Evolutionary conservation across 805 yeast species (phyloP).

Genomic region (Teunomyces funiuensis): DNA sequence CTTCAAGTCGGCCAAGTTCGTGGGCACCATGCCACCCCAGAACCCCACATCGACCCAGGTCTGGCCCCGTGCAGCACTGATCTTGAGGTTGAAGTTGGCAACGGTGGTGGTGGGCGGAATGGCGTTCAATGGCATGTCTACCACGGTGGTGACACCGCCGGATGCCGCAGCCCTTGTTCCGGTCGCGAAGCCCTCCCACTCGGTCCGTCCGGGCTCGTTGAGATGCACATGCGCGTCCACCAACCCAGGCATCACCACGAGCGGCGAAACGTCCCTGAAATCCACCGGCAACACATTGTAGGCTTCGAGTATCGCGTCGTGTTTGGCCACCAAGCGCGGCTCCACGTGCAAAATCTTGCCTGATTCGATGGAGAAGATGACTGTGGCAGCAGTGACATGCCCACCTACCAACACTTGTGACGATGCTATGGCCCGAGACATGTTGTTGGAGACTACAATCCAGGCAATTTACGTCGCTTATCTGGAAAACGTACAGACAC

Average conservation of each 20-base stretch:
- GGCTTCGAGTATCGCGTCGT: slow-evolving; percentile 39
- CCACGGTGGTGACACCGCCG: slow-evolving; percentile 94
- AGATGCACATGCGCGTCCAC: slow-evolving; percentile 93
- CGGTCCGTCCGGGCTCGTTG: slow-evolving; percentile 97
- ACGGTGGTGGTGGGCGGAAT: slow-evolving; percentile 93
- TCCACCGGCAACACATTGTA: slow-evolving; percentile 45
- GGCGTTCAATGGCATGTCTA: slow-evolving; percentile 96
- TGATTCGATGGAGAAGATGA: slow-evolving; percentile 52
- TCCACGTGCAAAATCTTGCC: slow-evolving; percentile 59
- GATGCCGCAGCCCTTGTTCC: slow-evolving; percentile 94
- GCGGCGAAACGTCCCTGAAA: slow-evolving; percentile 59
- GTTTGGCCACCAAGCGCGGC: slow-evolving; percentile 26
- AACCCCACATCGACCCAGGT: slow-evolving; percentile 93
- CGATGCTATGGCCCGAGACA: slow-evolving; percentile 59
- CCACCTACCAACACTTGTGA: slow-evolving; percentile 51
- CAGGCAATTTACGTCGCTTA: neutral
- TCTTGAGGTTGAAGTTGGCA: slow-evolving; percentile 68
- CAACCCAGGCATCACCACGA: slow-evolving; percentile 79
- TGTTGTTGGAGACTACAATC: slow-evolving; percentile 14
- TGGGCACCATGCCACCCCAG: slow-evolving; percentile 95
- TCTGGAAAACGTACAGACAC: no score
- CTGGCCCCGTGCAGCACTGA: slow-evolving; percentile 76
- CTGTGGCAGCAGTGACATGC: slow-evolving; percentile 55
- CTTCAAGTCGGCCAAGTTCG: slow-evolving; percentile 62
- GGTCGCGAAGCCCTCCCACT: slow-evolving; percentile 98